Evolutionary conservation across 2,329 filamentous ascomycete genomes (phyloP), one percentile per base, ranked within the genome.

Genomic region (Xylaria hypoxylon): DNA sequence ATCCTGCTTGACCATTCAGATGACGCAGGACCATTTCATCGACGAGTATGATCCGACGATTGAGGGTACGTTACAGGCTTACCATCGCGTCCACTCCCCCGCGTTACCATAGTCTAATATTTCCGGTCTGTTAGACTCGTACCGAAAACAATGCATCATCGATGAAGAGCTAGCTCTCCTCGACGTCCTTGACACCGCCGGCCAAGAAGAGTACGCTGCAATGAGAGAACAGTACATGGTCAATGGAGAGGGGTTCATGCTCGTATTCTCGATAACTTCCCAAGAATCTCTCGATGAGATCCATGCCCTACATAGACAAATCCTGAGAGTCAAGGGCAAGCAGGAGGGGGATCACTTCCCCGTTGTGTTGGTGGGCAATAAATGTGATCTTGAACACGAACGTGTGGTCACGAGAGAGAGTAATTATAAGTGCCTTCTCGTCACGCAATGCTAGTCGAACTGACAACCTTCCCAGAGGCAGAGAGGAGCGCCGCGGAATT

Each of bases 161-260:
- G 96, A 99, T 79, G 96, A 98, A 75, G 96, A 99, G 83, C 94
- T 97, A 73, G 96, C 96, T 58, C 88, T 99, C 68, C 91, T 99
- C 81, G 96, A 99, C 81, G 96, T 99, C 70, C 90, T 98, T 79
- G 96, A 99, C 82, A 99, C 96, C 61, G 96, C 96, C 70, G 96
- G 96, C 67, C 96, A 99, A 82, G 96, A 99, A 83, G 96, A 99
- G 84, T 99, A 98, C 85, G 97, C 94, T 64, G 96, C 96, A 60
- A 98, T 99, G 96, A 89, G 96, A 79, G 96, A 99, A 85, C 96
- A 98, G 84, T 99, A 98, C 87, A 99, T 99, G 95, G 91, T 96
- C 77, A 98, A 95, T 26, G 96, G 96, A 79, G 96, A 99, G 83
- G 96, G 96, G 60, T 99, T 99, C 83, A 84, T 99, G 77, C 90